Evolutionary conservation across 495 filamentous ascomycete genomes (phyloP), one percentile per base, ranked within the genome.

Genomic region (Penicillium bovifimosum): DNA sequence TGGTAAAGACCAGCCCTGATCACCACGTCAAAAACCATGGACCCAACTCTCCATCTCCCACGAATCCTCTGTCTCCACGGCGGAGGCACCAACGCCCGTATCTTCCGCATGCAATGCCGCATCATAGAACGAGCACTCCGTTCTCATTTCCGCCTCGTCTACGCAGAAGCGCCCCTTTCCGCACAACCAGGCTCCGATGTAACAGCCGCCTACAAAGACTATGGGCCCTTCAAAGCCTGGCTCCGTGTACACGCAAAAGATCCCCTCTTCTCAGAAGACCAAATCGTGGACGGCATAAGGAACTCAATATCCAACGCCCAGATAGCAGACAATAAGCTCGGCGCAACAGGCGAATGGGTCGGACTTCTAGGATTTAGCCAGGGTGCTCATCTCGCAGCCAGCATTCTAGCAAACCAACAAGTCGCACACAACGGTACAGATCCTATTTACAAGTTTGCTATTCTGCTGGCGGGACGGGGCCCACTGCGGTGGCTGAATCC

Each of bases 11-110:
- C 20, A 24, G 20, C 20, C 20, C 20, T 24, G 20, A 24, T 4
- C 4, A 2, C 20, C 20, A 24, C 20, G 4, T n/a, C 20, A 4
- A 4, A 24, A 24, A 24, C 4, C 14, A 39, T 39, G 36, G 39
- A 41, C 11, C 5, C 20, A 9, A 27, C 39, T 5, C 26, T 42
- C 3, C 6, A 6, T 27, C 69, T 80, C 28, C 82, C 82, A 10
- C 81, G 83, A 35, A 76, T 88, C 41, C 81, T 87, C 54, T 86
- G 81, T 67, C 75, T 87, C 41, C 83, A 87, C 65, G 84, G 85
- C 61, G 83, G 83, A 45, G 82, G 83, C 53, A 74, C 77, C 42
- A 86, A 81, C 56, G 80, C 73, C 2, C 53, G 70, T n/a, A 76
- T 86, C 54, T 86, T 86, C 68, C 66, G 65, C 18, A 49, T 66